Conservation (phyloP, 2,329 filamentous ascomycete genomes). For the Chalaropsis thielavioides region DNA sequence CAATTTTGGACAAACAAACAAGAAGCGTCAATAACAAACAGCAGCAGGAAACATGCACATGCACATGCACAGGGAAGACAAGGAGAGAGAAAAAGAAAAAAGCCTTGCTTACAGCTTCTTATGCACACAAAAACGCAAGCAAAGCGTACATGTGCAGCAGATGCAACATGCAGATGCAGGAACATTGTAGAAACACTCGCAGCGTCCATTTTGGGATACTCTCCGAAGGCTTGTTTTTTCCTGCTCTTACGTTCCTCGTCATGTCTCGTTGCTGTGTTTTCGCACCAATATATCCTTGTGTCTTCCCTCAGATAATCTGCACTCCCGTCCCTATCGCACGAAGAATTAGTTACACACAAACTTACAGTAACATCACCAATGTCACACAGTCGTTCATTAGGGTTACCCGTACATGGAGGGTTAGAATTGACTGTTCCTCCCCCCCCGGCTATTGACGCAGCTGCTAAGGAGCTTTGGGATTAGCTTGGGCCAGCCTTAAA, state of each 20-base stretch:
- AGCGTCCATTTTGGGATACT: not conserved
- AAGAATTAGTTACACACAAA: too few relatives aligned
- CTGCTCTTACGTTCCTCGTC: too few relatives aligned
- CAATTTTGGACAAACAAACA: not conserved
- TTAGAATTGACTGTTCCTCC: not conserved
- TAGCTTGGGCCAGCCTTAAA: not conserved
- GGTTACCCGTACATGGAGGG: too few relatives aligned
- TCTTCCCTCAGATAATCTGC: too few relatives aligned
- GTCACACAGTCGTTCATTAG: too few relatives aligned
- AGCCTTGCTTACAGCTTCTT: not conserved
- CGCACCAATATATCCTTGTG: too few relatives aligned
- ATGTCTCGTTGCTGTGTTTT: too few relatives aligned
- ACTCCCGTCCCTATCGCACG: too few relatives aligned
- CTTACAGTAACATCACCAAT: too few relatives aligned
- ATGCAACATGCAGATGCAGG: slow-evolving; percentile 2
- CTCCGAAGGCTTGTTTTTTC: too few relatives aligned
- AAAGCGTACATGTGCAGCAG: not conserved
- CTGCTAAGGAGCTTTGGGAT: not conserved
- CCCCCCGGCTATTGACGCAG: not conserved
- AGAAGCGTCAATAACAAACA: too few relatives aligned
- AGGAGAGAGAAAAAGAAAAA: not conserved
- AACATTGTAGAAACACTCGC: not conserved
- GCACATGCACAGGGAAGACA: not conserved
- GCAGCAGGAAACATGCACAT: too few relatives aligned
- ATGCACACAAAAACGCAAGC: not conserved